Percentiles rank a stretch among this genome's conserved stretches.
phyloP scores from a whole-genome alignment of 495 filamentous ascomycete species.

The Neurospora sp. region DNA sequence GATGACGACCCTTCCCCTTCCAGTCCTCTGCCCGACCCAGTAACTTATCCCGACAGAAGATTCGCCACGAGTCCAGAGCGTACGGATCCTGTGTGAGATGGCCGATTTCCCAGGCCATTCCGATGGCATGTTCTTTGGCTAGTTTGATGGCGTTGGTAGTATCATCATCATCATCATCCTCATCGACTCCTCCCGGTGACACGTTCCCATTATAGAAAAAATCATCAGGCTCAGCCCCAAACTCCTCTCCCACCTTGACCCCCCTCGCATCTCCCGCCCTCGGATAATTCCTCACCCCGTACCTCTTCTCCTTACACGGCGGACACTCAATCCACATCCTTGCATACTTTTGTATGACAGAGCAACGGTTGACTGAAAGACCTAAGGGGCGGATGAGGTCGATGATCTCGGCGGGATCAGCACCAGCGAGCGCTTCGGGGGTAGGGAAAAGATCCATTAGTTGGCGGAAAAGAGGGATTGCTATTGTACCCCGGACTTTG shows the following conservation, averaged over 20 bases:
- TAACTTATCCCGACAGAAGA: constrained; percentile 79
- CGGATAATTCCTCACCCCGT: constrained; percentile 63
- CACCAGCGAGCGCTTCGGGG: constrained; percentile 50
- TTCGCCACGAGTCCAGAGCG: constrained; percentile 85
- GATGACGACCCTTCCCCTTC: constrained; percentile 38
- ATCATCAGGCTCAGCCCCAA: constrained; percentile 15
- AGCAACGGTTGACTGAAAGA: constrained; percentile 45
- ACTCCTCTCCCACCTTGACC: constrained; percentile 40
- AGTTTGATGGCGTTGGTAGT: constrained; percentile 5
- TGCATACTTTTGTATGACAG: constrained; percentile 52
- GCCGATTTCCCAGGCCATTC: constrained; percentile 70
- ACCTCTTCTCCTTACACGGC: constrained; percentile 49
- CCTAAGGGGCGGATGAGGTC: constrained; percentile 63
- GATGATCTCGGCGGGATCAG: constrained; percentile 46
- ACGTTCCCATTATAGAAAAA: not conserved
- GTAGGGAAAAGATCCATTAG: constrained; percentile 62
- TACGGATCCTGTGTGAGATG: constrained; percentile 84
- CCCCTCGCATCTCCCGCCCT: constrained; percentile 41
- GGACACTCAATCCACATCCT: constrained; percentile 57
- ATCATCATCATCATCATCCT: not conserved
- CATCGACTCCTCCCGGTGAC: constrained; percentile 2
- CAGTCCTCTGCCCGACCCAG: constrained; percentile 51
- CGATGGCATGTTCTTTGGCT: constrained; percentile 27
- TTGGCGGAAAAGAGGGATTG: constrained; percentile 63
- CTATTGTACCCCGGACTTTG: constrained; percentile 61